Conservation (phyloP, 148 eudicot genomes). For the Diospyros lotus region DNA sequence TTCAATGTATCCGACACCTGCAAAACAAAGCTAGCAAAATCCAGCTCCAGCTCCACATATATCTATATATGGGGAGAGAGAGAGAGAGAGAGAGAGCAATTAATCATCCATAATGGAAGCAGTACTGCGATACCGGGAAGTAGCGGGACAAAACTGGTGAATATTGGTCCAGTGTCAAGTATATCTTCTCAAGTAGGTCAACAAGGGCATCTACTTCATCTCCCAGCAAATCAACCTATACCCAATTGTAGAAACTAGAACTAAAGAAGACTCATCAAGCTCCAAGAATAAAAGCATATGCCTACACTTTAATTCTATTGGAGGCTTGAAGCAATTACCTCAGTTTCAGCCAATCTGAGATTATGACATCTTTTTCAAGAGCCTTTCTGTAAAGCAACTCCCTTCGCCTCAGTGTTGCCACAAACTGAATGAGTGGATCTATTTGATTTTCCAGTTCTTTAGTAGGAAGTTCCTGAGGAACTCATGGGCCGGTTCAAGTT, state of each 20-base stretch:
- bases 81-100: neutral
- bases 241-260: neutral
- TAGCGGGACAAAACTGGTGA: slow-evolving; percentile 39
- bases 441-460: slow-evolving; percentile 27
- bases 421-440: slow-evolving; percentile 14
- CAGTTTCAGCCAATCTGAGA: slow-evolving; percentile 63
- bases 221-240: slow-evolving; percentile 71
- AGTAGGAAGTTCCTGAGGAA: too few species aligned
- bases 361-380: slow-evolving; percentile 46
- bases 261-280: neutral
- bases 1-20: slow-evolving; percentile 49
- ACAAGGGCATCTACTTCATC: slow-evolving; percentile 65
- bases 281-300: neutral
- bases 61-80: neutral
- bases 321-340: slow-evolving; percentile 29
- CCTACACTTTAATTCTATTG: too few species aligned
- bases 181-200: slow-evolving; percentile 47
- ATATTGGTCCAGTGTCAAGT: slow-evolving; percentile 34
- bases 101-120: neutral
- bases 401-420: slow-evolving; percentile 20
- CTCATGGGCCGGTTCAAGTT: too few species aligned
- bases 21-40: slow-evolving; percentile 12
- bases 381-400: slow-evolving; percentile 49
- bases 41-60: too few species aligned
- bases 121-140: slow-evolving; percentile 24